Conservation (phyloP, 2,329 filamentous ascomycete genomes). For the Cordyceps farinosa region DNA sequence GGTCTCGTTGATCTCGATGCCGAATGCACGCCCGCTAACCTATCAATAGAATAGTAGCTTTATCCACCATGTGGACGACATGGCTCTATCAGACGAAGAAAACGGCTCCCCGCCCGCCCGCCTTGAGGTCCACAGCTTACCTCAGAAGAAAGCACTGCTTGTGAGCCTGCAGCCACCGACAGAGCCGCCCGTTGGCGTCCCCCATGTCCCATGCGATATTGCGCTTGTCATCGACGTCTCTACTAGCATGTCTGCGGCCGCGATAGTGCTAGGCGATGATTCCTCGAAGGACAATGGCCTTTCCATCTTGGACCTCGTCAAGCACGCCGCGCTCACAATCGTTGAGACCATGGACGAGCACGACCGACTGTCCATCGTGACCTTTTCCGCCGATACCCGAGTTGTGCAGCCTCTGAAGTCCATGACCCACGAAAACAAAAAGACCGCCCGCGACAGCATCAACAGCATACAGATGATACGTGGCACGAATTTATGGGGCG, state of each 20-base stretch:
- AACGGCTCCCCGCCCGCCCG: neutral
- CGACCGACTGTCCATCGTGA: slow-evolving; percentile 57
- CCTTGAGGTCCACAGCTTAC: neutral
- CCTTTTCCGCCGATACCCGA: slow-evolving; percentile 42
- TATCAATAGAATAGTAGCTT: neutral
- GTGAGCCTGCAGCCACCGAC: slow-evolving; percentile 45
- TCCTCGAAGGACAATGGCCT: slow-evolving; percentile 48
- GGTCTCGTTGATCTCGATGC: neutral
- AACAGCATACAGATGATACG: slow-evolving; percentile 35
- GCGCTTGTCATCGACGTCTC: slow-evolving; percentile 62
- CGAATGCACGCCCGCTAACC: neutral
- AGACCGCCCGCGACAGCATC: slow-evolving; percentile 39
- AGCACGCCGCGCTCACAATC: slow-evolving; percentile 57
- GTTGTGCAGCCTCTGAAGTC: slow-evolving; percentile 44
- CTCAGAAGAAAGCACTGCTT: slow-evolving; percentile 32
- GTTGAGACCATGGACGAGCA: slow-evolving; percentile 51
- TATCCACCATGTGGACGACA: neutral
- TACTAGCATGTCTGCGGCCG: slow-evolving; percentile 48
- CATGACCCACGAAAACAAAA: slow-evolving; percentile 48
- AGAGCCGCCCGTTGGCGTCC: slow-evolving; percentile 27
- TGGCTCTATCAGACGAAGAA: neutral
- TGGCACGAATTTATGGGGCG: slow-evolving; percentile 57
- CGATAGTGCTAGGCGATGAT: slow-evolving; percentile 44
- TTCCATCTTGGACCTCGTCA: slow-evolving; percentile 55
- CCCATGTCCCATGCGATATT: slow-evolving; percentile 54